These are phyloP conservation scores for Staphylotrichum longicolle DNA, from an alignment of 495 filamentous ascomycete species.

Conservation along the genomic window DNA sequence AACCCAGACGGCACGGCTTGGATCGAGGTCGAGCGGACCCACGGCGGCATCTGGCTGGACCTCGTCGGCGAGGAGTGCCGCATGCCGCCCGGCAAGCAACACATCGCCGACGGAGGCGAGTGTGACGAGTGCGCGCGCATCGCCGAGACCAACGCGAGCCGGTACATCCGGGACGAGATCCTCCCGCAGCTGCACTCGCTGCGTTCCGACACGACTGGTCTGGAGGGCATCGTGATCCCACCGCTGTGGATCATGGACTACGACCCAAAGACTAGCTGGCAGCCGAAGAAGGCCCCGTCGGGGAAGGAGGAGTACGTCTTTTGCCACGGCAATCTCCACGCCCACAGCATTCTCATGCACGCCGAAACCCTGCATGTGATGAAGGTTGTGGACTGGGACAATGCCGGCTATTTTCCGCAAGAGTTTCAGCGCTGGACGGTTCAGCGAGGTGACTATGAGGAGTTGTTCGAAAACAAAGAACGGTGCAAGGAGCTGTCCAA, in stretches of 20 bases:
- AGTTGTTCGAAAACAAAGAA: not conserved
- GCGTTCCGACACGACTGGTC: not conserved
- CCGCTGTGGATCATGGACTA: not conserved
- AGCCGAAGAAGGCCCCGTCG: not conserved
- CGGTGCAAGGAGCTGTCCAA: not conserved
- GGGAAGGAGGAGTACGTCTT: not conserved
- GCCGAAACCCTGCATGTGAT: conserved; percentile 8
- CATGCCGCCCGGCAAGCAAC: not conserved
- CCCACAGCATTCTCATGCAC: conserved; percentile 2
- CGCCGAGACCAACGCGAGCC: not conserved
- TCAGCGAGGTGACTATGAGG: not conserved
- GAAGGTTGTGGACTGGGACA: conserved; percentile 6
- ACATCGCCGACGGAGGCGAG: not conserved
- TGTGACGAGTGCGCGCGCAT: conserved; percentile 8
- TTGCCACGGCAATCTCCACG: conserved; percentile 7
- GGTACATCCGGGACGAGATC: not conserved
- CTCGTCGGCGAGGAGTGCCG: not conserved
- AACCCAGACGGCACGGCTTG: not conserved
- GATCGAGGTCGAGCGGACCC: conserved; percentile 1
- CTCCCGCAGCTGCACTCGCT: conserved; percentile 2
- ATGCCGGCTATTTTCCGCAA: not conserved
- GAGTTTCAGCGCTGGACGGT: conserved; percentile 4
- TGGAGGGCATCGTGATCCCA: not conserved
- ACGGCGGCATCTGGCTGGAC: not conserved
- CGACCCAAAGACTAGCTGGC: not conserved